Base-by-base conservation (phyloP, 179 eudicot species). In the Camellia oleifera region DNA sequence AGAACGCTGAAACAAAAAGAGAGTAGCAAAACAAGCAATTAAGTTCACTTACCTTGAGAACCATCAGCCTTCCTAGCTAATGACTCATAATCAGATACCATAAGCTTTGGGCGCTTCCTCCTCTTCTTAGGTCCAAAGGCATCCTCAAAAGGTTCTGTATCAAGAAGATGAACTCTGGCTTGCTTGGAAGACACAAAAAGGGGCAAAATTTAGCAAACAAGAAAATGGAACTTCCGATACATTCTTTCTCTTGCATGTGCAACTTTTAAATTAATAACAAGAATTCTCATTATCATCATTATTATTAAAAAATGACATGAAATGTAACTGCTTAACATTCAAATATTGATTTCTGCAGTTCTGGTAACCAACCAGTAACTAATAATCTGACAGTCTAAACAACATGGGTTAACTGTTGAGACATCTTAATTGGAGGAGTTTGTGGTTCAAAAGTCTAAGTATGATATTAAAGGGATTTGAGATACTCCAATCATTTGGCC, bases 141-240 rank as follows among this genome's bases (percentile, higher is more conserved):
- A 87, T 92, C 90, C 81, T 82, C 88, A 86, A 89, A 96, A 61
- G 99, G 94, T 89, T 94, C 90, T 4, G 90, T 92, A 80, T 96
- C 97, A 12, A 96, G 98, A 80, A 96, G 97, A 87, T 96, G 99
- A 79, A 89, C 89, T 87, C 94, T 92, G 56, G 85, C 81, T 94
- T 96, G 99, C 98, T 94, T 64, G 15, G 82, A 23, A 81, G 48
- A 80, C 74, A 83, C 18, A 45, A 70, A 54, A 26, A 69, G 20
- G 20, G 68, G 13, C 63, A 56, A 65, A 80, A 48, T 56, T 69
- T 6, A 68, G 71, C 58, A 26, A 26, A 74, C 48, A 52, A 57
- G 46, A 14, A 10, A 50, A 32, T 48, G 50, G 78, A 18, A 18
- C 10, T 3, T 42, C 1, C 32, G 46, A 74, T 2, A 44, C 9